A percentile compares a stretch with the other conserved stretches of the same genome.
Evolutionary conservation across 1,139 yeast genomes (phyloP).

Genomic region (Taphrina betulina): DNA sequence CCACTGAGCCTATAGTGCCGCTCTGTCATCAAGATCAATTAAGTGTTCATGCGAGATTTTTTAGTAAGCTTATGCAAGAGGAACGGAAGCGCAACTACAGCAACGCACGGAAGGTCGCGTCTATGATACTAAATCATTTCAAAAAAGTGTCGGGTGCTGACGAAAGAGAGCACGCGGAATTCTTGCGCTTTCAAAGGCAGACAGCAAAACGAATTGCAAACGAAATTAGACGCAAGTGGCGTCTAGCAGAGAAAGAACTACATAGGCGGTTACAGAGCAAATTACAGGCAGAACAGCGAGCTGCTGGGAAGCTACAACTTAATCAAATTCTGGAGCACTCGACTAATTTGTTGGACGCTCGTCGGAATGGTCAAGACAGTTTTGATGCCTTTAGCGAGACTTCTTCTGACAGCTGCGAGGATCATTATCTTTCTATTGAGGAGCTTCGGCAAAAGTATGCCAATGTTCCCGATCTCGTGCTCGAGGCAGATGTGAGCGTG

Average conservation of each 20-base stretch:
- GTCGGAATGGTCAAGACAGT: constrained; percentile 48
- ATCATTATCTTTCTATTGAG: constrained; percentile 62
- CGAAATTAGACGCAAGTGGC: constrained; percentile 89
- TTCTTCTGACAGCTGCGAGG: constrained; percentile 44
- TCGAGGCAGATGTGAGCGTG: neutral
- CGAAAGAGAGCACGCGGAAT: constrained; percentile 71
- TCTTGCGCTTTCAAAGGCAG: constrained; percentile 52
- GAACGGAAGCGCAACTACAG: constrained; percentile 63
- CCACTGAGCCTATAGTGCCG: constrained; percentile 13
- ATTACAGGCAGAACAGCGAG: constrained; percentile 55
- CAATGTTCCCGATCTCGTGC: constrained; percentile 43
- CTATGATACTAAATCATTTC: constrained; percentile 83
- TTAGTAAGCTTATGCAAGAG: constrained; percentile 70
- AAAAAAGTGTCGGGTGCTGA: constrained; percentile 83
- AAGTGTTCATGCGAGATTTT: constrained; percentile 68
- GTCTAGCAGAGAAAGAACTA: constrained; percentile 68
- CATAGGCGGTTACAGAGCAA: constrained; percentile 47
- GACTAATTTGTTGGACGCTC: constrained; percentile 84
- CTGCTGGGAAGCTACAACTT: constrained; percentile 81
- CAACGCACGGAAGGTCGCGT: constrained; percentile 71
- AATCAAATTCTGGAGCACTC: constrained; percentile 89
- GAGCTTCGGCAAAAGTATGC: constrained; percentile 67
- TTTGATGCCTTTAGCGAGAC: constrained; percentile 32
- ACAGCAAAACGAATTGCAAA: constrained; percentile 77
- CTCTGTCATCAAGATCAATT: constrained; percentile 62